Evolutionary conservation across 139 green algal species (phyloP).

Genomic region (Pleodorina starrii): DNA sequence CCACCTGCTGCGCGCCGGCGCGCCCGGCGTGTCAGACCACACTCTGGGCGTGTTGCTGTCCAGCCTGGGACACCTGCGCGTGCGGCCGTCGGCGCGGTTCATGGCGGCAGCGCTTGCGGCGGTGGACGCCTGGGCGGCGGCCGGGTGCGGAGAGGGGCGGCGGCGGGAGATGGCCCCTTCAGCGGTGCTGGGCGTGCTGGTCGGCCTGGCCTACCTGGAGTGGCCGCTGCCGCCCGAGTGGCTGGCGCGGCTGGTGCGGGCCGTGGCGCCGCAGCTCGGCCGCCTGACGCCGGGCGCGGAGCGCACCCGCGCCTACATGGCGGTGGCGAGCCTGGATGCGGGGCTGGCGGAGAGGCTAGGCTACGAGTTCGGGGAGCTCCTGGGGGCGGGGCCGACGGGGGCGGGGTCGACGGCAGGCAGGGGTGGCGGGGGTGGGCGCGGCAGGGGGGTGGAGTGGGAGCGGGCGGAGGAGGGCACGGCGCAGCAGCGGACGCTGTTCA

Average conservation of each 20-base stretch:
- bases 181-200: neutral
- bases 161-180: neutral
- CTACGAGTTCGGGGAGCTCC: constrained; percentile 5
- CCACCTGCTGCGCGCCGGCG: neutral
- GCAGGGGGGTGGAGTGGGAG: neutral
- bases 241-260: constrained; percentile 22
- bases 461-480: constrained; percentile 3
- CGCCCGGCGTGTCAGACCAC: neutral
- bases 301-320: constrained; percentile 1
- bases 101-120: constrained; percentile 15
- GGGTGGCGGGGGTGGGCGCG: neutral
- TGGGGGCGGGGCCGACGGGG: neutral
- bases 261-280: neutral
- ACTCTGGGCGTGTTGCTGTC: constrained; percentile 9
- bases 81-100: constrained; percentile 12
- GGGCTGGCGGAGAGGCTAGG: constrained; percentile 20
- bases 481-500: constrained; percentile 43
- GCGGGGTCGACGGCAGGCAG: neutral
- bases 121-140: neutral
- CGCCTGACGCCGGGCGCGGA: neutral
- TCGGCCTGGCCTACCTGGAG: neutral
- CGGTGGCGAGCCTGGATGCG: constrained; percentile 18
- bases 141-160: neutral
- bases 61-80: neutral
- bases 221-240: constrained; percentile 10